Evolutionary conservation across 2,329 filamentous ascomycete species (phyloP).

Genomic region (Fonsecaea monophora): DNA sequence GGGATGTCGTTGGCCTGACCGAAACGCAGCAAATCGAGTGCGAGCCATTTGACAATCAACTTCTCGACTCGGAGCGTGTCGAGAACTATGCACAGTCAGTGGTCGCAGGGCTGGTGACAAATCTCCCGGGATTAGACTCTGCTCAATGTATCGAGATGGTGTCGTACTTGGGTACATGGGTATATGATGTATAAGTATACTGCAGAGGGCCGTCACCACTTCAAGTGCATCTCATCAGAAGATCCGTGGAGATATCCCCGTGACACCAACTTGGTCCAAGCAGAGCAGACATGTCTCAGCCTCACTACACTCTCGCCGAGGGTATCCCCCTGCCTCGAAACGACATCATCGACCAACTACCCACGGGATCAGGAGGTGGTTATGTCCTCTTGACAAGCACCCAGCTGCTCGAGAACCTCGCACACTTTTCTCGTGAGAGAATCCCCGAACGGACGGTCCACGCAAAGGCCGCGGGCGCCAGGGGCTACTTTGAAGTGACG

Average conservation of each 20-base stretch:
- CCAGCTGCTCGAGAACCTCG: slow-evolving; percentile 64
- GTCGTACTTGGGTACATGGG: background rate
- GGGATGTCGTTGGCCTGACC: background rate
- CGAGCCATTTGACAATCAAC: background rate
- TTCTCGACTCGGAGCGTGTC: background rate
- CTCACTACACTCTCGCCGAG: slow-evolving; percentile 29
- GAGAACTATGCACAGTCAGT: background rate
- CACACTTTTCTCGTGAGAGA: slow-evolving; percentile 67
- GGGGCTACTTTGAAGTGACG: slow-evolving; percentile 66
- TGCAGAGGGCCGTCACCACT: background rate
- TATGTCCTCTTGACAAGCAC: slow-evolving; percentile 62
- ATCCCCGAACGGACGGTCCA: slow-evolving; percentile 69
- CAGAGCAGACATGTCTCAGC: slow-evolving; percentile 5
- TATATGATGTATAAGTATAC: background rate
- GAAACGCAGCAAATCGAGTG: background rate
- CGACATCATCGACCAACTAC: slow-evolving; percentile 24
- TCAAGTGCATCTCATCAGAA: background rate
- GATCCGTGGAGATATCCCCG: background rate
- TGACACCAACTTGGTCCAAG: background rate
- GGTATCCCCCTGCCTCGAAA: slow-evolving; percentile 22
- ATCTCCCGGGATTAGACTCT: background rate
- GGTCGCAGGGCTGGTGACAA: background rate
- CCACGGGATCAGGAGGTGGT: slow-evolving; percentile 42
- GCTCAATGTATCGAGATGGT: background rate
- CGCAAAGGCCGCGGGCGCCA: slow-evolving; percentile 65